Evolutionary conservation across 2,329 filamentous ascomycete species (phyloP).

Genomic region (Penicillium sp.): DNA sequence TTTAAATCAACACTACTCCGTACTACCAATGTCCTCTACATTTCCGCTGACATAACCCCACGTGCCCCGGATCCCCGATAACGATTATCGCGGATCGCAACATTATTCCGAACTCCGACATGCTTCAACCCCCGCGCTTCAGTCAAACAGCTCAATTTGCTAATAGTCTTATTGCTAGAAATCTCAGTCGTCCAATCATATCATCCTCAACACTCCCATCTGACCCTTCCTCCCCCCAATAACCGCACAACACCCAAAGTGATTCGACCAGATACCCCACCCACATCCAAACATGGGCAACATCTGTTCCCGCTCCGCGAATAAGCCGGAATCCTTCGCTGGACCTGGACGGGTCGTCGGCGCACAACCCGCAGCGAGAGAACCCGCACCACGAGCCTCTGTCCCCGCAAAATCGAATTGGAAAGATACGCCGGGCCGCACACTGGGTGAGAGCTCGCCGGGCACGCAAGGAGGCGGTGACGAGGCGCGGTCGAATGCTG

Average conservation of each 20-base stretch:
- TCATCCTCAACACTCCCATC: background rate
- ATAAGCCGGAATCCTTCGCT: constrained; percentile 58
- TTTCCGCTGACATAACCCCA: constrained; percentile 1
- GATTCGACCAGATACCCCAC: too few species aligned
- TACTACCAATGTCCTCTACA: too few species aligned
- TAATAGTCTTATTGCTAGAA: too few species aligned
- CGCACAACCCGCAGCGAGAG: constrained; percentile 42
- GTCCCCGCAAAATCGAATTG: constrained; percentile 42
- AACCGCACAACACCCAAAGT: too few species aligned
- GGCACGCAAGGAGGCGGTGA: constrained; percentile 13
- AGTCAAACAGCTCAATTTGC: too few species aligned
- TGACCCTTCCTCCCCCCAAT: background rate
- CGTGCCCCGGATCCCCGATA: constrained; percentile 5
- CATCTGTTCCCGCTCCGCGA: constrained; percentile 68
- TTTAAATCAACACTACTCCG: too few species aligned
- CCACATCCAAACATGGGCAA: constrained; percentile 63
- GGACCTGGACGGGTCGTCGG: constrained; percentile 68
- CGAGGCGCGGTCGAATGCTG: constrained; percentile 67
- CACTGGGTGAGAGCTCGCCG: constrained; percentile 53
- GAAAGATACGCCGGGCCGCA: constrained; percentile 50
- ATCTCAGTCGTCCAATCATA: too few species aligned
- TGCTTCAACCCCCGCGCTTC: too few species aligned
- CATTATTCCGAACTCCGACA: background rate
- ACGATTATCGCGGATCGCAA: constrained; percentile 6
- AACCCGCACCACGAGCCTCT: constrained; percentile 48